Evolutionary conservation across 2,329 filamentous ascomycete species (phyloP).

Genomic region (Ploettnerulaceae sp.): DNA sequence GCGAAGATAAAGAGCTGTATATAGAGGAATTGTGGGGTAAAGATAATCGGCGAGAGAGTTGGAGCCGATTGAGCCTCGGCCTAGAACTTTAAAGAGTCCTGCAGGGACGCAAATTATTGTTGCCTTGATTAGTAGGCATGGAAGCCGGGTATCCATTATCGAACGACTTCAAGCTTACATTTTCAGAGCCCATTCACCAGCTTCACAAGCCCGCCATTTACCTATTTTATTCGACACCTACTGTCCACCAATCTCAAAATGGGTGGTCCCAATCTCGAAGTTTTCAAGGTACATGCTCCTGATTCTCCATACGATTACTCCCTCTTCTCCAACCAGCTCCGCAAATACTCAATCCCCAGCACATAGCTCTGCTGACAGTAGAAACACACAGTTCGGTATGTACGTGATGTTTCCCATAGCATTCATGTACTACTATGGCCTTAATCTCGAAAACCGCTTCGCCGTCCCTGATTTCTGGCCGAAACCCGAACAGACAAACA

Average conservation of each 20-base stretch:
- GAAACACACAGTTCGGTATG: constrained; percentile 75
- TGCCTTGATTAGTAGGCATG: neutral
- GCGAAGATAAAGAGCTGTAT: neutral
- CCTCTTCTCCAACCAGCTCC: constrained; percentile 6
- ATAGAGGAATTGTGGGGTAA: constrained; percentile 14
- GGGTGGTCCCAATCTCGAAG: constrained; percentile 85
- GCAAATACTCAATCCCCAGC: neutral
- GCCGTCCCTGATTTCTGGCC: constrained; percentile 91
- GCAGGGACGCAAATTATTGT: neutral
- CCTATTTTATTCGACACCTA: neutral
- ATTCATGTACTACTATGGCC: constrained; percentile 99
- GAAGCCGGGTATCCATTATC: constrained; percentile 7
- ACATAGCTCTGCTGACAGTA: neutral
- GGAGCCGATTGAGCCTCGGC: constrained; percentile 16
- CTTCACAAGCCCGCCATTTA: neutral
- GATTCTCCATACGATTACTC: neutral
- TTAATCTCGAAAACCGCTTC: constrained; percentile 92
- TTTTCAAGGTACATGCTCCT: constrained; percentile 72
- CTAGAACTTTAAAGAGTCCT: constrained; percentile 1
- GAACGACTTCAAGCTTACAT: constrained; percentile 3
- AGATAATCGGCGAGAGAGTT: neutral
- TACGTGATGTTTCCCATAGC: constrained; percentile 99
- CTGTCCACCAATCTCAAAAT: constrained; percentile 42
- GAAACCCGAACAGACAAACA: constrained; percentile 69
- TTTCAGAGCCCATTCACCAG: neutral